These are phyloP conservation scores for Alternaria arbusti DNA, from an alignment of 2,329 filamentous ascomycete species.

Conservation along the genomic window DNA sequence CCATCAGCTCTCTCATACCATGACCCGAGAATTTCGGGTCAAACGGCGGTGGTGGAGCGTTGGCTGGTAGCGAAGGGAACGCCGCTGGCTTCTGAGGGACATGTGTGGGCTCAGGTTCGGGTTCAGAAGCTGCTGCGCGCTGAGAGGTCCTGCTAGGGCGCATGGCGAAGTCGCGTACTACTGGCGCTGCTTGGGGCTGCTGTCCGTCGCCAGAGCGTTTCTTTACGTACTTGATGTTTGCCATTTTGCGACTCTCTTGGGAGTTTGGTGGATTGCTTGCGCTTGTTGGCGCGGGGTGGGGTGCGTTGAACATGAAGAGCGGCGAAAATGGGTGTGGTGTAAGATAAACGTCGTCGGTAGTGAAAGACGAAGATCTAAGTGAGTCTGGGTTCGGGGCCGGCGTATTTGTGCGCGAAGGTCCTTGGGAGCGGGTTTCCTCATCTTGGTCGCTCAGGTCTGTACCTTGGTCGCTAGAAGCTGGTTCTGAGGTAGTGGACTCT, in stretches of 20 bases:
- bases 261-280: background rate
- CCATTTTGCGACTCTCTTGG: slow-evolving; percentile 2
- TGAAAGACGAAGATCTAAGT: background rate
- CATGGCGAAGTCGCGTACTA: background rate
- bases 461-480: background rate
- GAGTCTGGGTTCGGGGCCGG: background rate
- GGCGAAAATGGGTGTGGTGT: background rate
- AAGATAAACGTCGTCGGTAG: background rate
- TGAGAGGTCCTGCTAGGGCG: background rate
- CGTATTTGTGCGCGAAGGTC: background rate
- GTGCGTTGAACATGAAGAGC: background rate
- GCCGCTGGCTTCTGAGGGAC: slow-evolving; percentile 5
- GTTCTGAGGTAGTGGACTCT: background rate
- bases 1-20: slow-evolving; percentile 4
- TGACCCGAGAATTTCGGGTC: background rate
- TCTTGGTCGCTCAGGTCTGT: background rate
- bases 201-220: background rate
- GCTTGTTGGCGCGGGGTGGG: background rate
- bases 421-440: background rate
- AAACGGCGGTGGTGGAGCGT: background rate
- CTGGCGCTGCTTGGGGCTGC: background rate
- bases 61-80: slow-evolving; percentile 7
- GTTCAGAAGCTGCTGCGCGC: background rate
- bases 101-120: background rate
- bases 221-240: slow-evolving; percentile 5